Evolutionary conservation across 768 basidiomycete species (phyloP), one percentile per base, ranked within the genome.

Genomic region (Termitomyces heimii): DNA sequence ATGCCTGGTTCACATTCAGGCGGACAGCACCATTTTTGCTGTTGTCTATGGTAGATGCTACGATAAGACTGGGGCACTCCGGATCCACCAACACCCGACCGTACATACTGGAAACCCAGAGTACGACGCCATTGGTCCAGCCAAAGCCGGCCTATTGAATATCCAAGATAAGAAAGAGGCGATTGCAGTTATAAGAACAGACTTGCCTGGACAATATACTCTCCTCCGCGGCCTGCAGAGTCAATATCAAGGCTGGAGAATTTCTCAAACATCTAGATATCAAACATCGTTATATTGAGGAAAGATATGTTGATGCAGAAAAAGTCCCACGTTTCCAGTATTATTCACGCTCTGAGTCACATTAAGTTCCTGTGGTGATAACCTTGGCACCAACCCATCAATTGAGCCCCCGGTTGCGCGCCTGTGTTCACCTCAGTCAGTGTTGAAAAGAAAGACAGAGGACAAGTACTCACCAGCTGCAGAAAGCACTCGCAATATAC

Each of bases 371-470:
- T 77, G 70, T 61, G 84, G 77, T 0, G 93, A 82, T 24, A 96
- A 76, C 57, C 83, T 82, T 22, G 88, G 80, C 4, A 95, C 71
- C 39, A 93, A 20, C 16, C 79, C 80, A 0, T 83, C 77, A 44
- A 98, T 89, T 4, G 85, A 85, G 5, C 95, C 95, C 34, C 95
- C 95, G 0, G 94, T 97, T 13, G 90, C 85, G 62, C 85, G 82
- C 90, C 89, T 90, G 53, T 22, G 39, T n/a, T 20, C 5, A 32
- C 35, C 22, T 44, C 3, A 20, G 18, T n/a, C 42, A 13, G 44
- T 5, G 14, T 13, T 14, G 7, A 10, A 12, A 8, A 28, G 26
- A n/a, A 24, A 50, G 9, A 39, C 4, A 22, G 6, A 12, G 29
- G 47, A 40, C 18, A 37, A 24, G 44, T 10, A 73, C 80, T 63